Evolutionary conservation across 2,329 filamentous ascomycete genomes (phyloP).

Genomic region (Chaetomium strumarium): DNA sequence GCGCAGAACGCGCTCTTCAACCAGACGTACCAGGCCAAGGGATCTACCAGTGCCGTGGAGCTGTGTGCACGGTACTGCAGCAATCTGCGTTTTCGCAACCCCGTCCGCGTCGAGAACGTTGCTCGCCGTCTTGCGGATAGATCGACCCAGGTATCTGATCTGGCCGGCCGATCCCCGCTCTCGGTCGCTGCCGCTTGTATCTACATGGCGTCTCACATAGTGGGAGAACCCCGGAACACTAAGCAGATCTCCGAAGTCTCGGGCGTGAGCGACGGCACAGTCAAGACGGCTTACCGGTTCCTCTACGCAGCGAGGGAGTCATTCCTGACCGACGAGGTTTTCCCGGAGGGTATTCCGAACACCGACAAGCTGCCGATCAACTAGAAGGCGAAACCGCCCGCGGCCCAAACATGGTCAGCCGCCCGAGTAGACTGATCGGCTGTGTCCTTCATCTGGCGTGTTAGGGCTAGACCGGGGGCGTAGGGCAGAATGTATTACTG

Average conservation of each 20-base stretch:
- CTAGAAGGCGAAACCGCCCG: constrained; percentile 28
- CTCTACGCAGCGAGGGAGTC: constrained; percentile 69
- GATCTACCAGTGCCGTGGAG: constrained; percentile 72
- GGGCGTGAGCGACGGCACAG: constrained; percentile 92
- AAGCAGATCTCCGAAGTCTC: constrained; percentile 81
- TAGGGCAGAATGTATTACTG: constrained; percentile 16
- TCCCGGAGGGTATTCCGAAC: constrained; percentile 63
- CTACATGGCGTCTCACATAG: constrained; percentile 87
- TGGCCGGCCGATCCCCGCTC: constrained; percentile 88
- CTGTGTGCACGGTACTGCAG: constrained; percentile 88
- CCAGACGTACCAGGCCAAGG: constrained; percentile 65
- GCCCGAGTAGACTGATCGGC: too few species aligned
- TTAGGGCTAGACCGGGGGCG: too few species aligned
- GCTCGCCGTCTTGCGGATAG: constrained; percentile 72
- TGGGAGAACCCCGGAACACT: constrained; percentile 71
- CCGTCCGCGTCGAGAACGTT: constrained; percentile 71
- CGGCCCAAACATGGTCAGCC: background rate
- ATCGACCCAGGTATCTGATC: constrained; percentile 69
- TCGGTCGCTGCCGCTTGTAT: constrained; percentile 94
- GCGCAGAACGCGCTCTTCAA: constrained; percentile 41
- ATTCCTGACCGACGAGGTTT: constrained; percentile 70
- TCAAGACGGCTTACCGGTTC: constrained; percentile 90
- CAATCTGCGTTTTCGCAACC: constrained; percentile 65
- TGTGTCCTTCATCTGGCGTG: too few species aligned
- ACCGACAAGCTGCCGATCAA: constrained; percentile 62